phyloP scores from a whole-genome alignment of 2,329 filamentous ascomycete species.

The Paecilomyces sp. region DNA sequence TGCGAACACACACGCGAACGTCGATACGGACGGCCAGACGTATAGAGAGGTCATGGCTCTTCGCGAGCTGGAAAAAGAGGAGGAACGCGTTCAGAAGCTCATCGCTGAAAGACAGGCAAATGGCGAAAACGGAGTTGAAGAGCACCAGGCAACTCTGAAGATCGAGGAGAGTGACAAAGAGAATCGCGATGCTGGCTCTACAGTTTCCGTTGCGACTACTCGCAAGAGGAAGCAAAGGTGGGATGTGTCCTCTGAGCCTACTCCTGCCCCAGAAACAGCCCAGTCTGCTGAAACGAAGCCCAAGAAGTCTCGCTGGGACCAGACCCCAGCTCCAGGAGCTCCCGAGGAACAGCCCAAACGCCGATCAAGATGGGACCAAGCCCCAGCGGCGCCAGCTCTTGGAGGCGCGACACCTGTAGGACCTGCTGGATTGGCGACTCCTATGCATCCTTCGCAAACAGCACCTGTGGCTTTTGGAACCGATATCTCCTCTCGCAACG shows the following conservation, averaged over 20 bases:
- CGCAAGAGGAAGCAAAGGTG: slow-evolving; percentile 91
- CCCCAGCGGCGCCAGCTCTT: slow-evolving; percentile 66
- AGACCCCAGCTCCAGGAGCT: slow-evolving; percentile 58
- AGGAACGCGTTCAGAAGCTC: slow-evolving; percentile 72
- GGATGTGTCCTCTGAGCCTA: slow-evolving; percentile 64
- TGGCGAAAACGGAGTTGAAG: slow-evolving; percentile 52
- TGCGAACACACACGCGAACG: slow-evolving; percentile 62
- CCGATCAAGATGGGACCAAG: slow-evolving; percentile 87
- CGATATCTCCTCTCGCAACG: slow-evolving; percentile 72
- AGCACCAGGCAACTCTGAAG: slow-evolving; percentile 68
- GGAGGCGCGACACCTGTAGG: slow-evolving; percentile 64
- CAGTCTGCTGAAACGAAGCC: slow-evolving; percentile 50
- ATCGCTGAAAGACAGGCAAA: slow-evolving; percentile 69
- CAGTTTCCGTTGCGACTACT: slow-evolving; percentile 55
- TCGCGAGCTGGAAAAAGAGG: slow-evolving; percentile 86
- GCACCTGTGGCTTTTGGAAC: slow-evolving; percentile 65
- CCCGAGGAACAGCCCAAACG: slow-evolving; percentile 57
- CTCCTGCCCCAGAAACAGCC: slow-evolving; percentile 45
- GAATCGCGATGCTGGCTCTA: slow-evolving; percentile 61
- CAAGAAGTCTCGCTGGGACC: slow-evolving; percentile 84
- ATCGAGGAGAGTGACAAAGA: slow-evolving; percentile 61
- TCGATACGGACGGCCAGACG: slow-evolving; percentile 64
- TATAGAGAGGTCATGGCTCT: slow-evolving; percentile 89
- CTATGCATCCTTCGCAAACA: slow-evolving; percentile 64
- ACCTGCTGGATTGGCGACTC: slow-evolving; percentile 67